Base-by-base conservation (phyloP, 1,284 basidiomycete species). In the Tetrapyrgos nigripes region DNA sequence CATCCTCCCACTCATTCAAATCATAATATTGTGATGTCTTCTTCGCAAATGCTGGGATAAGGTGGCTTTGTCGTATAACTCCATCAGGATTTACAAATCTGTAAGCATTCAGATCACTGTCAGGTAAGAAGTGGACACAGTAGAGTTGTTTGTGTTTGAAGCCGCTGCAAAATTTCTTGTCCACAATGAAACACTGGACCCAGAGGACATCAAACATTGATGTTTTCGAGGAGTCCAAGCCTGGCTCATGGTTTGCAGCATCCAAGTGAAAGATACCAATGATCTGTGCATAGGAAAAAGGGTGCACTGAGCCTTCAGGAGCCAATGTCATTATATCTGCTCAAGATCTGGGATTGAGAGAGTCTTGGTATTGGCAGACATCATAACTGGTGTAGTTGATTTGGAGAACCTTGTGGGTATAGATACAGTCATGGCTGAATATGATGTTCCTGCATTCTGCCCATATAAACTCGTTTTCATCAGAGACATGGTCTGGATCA, bases 361-460 rank as follows among this genome's bases (percentile, higher is more conserved):
- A 37, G n/a, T 52, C 50, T 21, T 52, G 50, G n/a, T 31, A 11
- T 4, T 33, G 50, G 19, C 33, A 13, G 8, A 52, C 5, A 28
- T 52, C 50, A 35, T 52, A 52, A 24, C 31, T 40, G 3, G 50
- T 52, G n/a, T 52, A 52, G 23, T 52, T 52, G 9, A 52, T 11
- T 11, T 33, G 50, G 26, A 52, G 11, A 10, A 52, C 50, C 23
- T 40, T 37, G 50, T 52, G 50, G 13, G 6, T 9, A 24, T 23
- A 52, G 4, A 52, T 37, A 11, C 50, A 4, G 26, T 52, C 40
- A 19, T 26, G 3, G 3, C 11, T 11, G 26, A 52, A 37, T 4
- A 14, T 35, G 9, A 52, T 11, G 10, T 9, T 40, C 8, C 17
- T 24, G 4, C 33, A 24, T 35, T 52, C 50, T 10, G 3, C 50